A percentile compares a stretch with the other conserved stretches of the same genome.
phyloP scores from a whole-genome alignment of 2,329 filamentous ascomycete species.

The Coniochaeta sp. region DNA sequence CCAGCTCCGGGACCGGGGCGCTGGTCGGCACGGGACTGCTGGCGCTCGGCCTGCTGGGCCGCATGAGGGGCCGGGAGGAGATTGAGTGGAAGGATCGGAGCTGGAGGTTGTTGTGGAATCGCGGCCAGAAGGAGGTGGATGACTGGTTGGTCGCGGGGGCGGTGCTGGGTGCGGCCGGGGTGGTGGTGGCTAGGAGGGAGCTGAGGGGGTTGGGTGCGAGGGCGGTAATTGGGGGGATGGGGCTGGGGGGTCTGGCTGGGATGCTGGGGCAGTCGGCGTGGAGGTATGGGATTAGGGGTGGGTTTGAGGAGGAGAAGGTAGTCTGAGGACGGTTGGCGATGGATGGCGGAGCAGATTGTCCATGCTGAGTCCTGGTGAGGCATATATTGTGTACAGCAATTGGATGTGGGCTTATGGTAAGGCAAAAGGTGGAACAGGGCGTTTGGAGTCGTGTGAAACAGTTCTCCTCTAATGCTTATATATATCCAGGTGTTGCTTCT shows the following conservation, averaged over 20 bases:
- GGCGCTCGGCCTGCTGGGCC: conserved; percentile 2
- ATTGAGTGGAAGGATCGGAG: conserved; percentile 25
- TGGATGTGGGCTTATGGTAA: no score
- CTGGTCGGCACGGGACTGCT: not conserved
- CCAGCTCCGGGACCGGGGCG: conserved; percentile 3
- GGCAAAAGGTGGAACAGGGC: no score
- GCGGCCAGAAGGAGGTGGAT: conserved; percentile 48
- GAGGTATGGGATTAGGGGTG: conserved; percentile 39
- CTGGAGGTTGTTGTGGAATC: conserved; percentile 53
- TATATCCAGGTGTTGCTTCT: not conserved
- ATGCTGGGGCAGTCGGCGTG: conserved; percentile 40
- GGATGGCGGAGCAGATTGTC: no score
- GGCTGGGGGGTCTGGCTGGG: conserved; percentile 40
- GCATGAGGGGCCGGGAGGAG: conserved; percentile 7
- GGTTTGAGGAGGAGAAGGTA: conserved; percentile 21
- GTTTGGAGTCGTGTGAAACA: no score
- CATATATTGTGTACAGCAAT: no score
- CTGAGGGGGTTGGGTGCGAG: conserved; percentile 17
- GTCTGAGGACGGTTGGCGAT: conserved; percentile 3
- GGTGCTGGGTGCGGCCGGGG: conserved; percentile 15
- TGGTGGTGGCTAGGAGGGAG: conserved; percentile 16
- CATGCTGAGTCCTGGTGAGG: no score
- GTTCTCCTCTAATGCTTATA: not conserved
- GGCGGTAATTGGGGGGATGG: conserved; percentile 33
- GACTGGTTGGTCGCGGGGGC: conserved; percentile 42